Base-by-base conservation (phyloP, 2,329 filamentous ascomycete species). In the Pseudogymnoascus sp. region DNA sequence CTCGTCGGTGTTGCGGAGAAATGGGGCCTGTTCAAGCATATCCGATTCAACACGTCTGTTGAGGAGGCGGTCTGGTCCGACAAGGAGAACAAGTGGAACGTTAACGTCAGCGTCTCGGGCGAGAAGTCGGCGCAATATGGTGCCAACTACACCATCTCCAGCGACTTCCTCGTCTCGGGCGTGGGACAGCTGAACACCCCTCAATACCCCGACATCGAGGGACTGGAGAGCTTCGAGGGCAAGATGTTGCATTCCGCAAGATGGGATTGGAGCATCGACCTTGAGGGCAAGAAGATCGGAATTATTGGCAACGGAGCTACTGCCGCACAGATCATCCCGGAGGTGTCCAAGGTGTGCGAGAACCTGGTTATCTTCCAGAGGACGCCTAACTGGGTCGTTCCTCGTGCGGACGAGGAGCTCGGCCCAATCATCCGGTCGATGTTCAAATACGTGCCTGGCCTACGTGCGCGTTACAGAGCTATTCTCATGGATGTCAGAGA, bases 251-350 rank as follows among this genome's bases (percentile, higher is more conserved):
- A 85, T 63, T 80, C 78, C 2, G 80, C 81, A 4, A 70, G 81
- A n/a, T 85, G 82, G 81, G 81, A 85, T 63, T 83, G 81, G 80
- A 79, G 75, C 43, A 82, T 82, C 64, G 75, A 78, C 58, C 66
- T 82, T n/a, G 69, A 72, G 30, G 79, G 74, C 7, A 84, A 84
- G 72, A 77, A 76, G 58, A 77, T 85, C 39, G 82, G 78, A 0
- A 70, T 86, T n/a, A 79, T 86, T 37, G 82, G 83, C 2, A 85
- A 83, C 67, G 80, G 81, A 6, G 81, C 81, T 35, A 84, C 81
- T 0, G 81, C 81, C 1, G 78, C 77, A 1, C 83, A 85, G 63
- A 83, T 85, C 64, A 74, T 83, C 30, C 82, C 82, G 1, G 81
- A 84, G 59, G 74, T 84, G 34, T 77, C 78, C 2, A 79, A 79